These are phyloP conservation scores for Aquilaria yunnanensis DNA, from an alignment of 345 rosid species.

Conservation along the genomic window DNA sequence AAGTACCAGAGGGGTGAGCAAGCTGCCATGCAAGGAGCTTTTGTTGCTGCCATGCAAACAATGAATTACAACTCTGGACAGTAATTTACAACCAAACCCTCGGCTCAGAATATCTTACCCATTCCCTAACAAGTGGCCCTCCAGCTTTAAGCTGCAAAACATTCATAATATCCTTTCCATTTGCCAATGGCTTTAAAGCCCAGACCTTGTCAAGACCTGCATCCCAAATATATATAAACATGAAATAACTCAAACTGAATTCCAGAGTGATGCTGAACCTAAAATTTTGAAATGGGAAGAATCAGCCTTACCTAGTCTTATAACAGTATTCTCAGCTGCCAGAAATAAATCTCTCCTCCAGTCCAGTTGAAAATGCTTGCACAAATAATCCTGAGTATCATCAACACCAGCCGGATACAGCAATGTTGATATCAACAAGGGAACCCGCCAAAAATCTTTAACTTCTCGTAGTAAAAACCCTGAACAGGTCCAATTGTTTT, in stretches of 20 bases:
- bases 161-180: slow-evolving; percentile 76
- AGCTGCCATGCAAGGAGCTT: slow-evolving; percentile 81
- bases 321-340: slow-evolving; percentile 45
- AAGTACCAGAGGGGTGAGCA: slow-evolving; percentile 56
- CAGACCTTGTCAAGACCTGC: slow-evolving; percentile 78
- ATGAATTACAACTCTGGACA: background rate
- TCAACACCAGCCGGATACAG: slow-evolving; percentile 35
- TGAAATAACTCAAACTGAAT: background rate
- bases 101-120: slow-evolving; percentile 45
- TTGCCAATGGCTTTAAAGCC: slow-evolving; percentile 75
- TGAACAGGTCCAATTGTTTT: slow-evolving; percentile 16
- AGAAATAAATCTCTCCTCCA: slow-evolving; percentile 43
- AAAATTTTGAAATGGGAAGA: background rate
- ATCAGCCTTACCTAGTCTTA: slow-evolving; percentile 40
- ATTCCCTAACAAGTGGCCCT: slow-evolving; percentile 74
- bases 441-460: slow-evolving; percentile 80
- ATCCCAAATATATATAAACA: slow-evolving; percentile 8
- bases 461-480: slow-evolving; percentile 76
- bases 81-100: background rate
- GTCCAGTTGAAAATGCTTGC: slow-evolving; percentile 36
- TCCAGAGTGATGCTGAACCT: background rate
- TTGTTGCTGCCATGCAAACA: slow-evolving; percentile 57
- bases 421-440: slow-evolving; percentile 59
- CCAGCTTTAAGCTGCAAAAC: slow-evolving; percentile 71
- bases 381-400: slow-evolving; percentile 23